Base-by-base conservation (phyloP, 306 rosid genomes). In the Canavalia gladiata region DNA sequence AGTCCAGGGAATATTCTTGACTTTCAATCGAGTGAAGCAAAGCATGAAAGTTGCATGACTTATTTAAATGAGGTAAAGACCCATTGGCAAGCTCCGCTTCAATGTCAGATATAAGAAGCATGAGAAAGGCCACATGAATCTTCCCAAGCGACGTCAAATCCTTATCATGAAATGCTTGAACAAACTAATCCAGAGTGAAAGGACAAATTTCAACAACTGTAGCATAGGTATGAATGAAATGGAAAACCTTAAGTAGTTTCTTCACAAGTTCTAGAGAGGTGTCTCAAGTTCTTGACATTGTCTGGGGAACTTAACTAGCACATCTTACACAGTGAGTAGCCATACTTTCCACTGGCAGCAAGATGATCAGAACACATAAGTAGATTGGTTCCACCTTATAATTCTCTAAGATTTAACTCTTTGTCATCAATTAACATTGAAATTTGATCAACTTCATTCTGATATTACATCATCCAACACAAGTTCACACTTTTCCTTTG, bases 91-190 rank as follows among this genome's bases (percentile, higher is more conserved):
- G 90, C 84, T 89, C 97, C 58, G 71, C 84, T 75, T 93, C 91
- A 31, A 95, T 86, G 82, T 92, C 90, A 81, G 92, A 82, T 77
- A 95, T 87, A 83, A 95, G 96, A 80, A 90, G 92, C 57, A 78
- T 86, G 80, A 95, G 88, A 77, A 95, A 94, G 77, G 97, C 91
- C 79, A 93, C 83, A 41, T 95, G 96, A 88, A 91, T 86, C 85
- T 90, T 93, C 58, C 98, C 99, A 69, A 95, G 96, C 67, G 92
- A 81, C 87, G 88, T 72, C 1, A 98, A 95, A 68, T 92, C 92
- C 99, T 90, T 93, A 69, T 95, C 97, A 80, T 89, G 94, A 90
- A 95, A 90, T 66, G 99, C 90, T 87, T 92, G 97, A 83, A 91
- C 92, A 81, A 95, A 87, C 84, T 95, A 97, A 84, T 95, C 99